Evolutionary conservation across 495 filamentous ascomycete genomes (phyloP).

Genomic region (Symbiotaphrina buchneri): DNA sequence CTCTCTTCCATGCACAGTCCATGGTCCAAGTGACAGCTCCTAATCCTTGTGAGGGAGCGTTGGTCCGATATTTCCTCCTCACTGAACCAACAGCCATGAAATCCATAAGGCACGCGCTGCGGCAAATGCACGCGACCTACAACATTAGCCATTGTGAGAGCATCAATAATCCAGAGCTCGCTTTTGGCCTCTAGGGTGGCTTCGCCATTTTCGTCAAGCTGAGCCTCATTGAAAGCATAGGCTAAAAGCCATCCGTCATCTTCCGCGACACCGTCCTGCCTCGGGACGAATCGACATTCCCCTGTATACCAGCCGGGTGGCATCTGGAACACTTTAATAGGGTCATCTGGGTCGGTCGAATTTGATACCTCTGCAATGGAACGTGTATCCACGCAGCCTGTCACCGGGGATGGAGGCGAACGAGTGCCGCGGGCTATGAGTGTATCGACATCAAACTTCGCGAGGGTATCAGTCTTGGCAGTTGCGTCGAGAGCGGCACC

Average conservation of each 20-base stretch:
- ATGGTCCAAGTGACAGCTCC: no score
- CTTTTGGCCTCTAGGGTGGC: slow-evolving; percentile 17
- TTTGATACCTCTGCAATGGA: slow-evolving; percentile 19
- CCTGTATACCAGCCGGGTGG: slow-evolving; percentile 35
- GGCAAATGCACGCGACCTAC: slow-evolving; percentile 29
- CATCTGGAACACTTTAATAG: slow-evolving; percentile 31
- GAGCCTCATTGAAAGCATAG: slow-evolving; percentile 34
- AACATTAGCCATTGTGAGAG: slow-evolving; percentile 29
- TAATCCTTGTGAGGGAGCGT: slow-evolving; percentile 6
- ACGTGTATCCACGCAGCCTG: slow-evolving; percentile 30
- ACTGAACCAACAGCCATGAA: slow-evolving; percentile 42
- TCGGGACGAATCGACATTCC: slow-evolving; percentile 37
- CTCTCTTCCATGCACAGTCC: no score
- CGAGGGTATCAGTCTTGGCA: slow-evolving; percentile 35
- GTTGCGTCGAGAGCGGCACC: slow-evolving; percentile 25
- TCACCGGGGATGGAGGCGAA: slow-evolving; percentile 16
- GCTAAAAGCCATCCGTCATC: slow-evolving; percentile 39
- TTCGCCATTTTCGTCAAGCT: slow-evolving; percentile 22
- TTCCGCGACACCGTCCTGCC: slow-evolving; percentile 15
- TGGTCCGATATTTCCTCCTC: slow-evolving; percentile 27
- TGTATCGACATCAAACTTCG: slow-evolving; percentile 27
- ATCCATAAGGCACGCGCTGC: slow-evolving; percentile 40
- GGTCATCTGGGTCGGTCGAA: slow-evolving; percentile 19
- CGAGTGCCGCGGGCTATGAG: slow-evolving; percentile 21
- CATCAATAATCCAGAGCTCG: slow-evolving; percentile 46